Evolutionary conservation across 371 early-diverging fungal genomes (phyloP), one percentile per base, ranked within the genome.

Genomic region (Mortierella sp.): DNA sequence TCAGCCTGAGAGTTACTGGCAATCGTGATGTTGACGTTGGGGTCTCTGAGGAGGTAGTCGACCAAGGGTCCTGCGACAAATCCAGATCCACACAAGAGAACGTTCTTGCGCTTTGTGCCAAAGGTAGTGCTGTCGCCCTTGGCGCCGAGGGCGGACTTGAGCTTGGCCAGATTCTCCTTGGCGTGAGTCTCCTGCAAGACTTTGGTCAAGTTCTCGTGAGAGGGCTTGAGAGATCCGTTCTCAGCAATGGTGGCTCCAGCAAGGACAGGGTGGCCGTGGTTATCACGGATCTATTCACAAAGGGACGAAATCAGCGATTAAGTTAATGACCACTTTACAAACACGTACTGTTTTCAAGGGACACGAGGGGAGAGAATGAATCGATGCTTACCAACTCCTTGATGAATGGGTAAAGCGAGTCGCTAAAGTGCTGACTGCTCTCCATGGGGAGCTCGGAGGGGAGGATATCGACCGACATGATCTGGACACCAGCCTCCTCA

Each of bases 361-460:
- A 63, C 51, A 74, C 21, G 29, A 48, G 12, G 44, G n/a, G 27
- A 43, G 5, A 12, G 8, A 12, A 16, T 46, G 29, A 46, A 29
- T 46, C 85, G 41, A 41, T 41, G 41, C 90, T 77, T 88, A 96
- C 96, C 92, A 97, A 83, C 68, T 97, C 96, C 88, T 93, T 93
- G 72, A 97, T 88, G 73, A 92, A 93, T 12, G 97, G 98, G 78
- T 93, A 95, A 18, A 99, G 90, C 7, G 96, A 90, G 72, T 94
- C 90, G 81, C 97, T 95, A 88, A 99, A 99, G 88, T 96, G 95
- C 80, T 96, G 90, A 84, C 97, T 97, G 71, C 98, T 96, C 86
- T 99, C 99, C 27, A 96, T 82, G 10, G 99, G 99, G 72, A 99
- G 90, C 87, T 99, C 99, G 2, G 99, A 96, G 6, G 99, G 99